A percentile compares a stretch with the other conserved stretches of the same genome.
These are phyloP conservation scores for Combretum micranthum DNA, from an alignment of 345 rosid genomes.

Conservation along the genomic window DNA sequence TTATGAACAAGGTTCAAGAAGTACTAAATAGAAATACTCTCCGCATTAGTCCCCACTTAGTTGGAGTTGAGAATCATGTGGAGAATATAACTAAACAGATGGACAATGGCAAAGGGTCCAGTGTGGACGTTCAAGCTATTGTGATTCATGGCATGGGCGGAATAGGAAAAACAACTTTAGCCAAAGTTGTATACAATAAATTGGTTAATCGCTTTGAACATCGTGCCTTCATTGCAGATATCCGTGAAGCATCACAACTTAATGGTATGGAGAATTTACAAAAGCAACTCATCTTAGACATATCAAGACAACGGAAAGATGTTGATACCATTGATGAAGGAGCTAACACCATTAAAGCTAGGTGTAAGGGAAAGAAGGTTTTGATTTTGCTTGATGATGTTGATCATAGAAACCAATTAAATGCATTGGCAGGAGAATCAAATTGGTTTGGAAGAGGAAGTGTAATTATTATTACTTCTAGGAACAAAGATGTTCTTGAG, in stretches of 20 bases:
- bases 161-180: too few relatives aligned
- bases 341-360: not conserved
- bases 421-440: too few relatives aligned
- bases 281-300: not conserved
- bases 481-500: not conserved
- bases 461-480: too few relatives aligned
- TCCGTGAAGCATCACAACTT: not conserved
- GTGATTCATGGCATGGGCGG: constrained; percentile 3
- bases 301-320: not conserved
- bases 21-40: not conserved
- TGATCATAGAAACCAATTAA: fast-evolving
- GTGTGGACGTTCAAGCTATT: not conserved
- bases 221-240: constrained; percentile 3
- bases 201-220: not conserved
- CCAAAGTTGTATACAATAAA: not conserved
- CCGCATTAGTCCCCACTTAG: not conserved
- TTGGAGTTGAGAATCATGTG: constrained; percentile 8
- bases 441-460: too few relatives aligned
- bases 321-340: not conserved
- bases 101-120: not conserved
- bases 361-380: not conserved
- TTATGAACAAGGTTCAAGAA: too few relatives aligned
- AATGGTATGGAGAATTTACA: constrained; percentile 1
- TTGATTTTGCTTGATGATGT: constrained; percentile 3
- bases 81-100: not conserved